Base-by-base conservation (phyloP, 495 filamentous ascomycete genomes). In the Hypoxylon perforatum region DNA sequence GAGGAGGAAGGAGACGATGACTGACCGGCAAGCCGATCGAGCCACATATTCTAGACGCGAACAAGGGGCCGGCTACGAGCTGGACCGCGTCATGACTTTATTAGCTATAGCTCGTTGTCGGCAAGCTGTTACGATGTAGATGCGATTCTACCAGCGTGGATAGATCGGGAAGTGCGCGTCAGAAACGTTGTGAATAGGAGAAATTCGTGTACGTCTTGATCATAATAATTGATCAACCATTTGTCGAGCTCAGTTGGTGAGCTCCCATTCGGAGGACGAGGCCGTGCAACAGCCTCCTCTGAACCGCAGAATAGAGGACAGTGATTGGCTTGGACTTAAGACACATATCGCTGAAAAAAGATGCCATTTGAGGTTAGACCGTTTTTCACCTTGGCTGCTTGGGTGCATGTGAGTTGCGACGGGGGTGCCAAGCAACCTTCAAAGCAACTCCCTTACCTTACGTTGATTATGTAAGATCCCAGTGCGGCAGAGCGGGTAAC, bases 1-100 rank as follows among this genome's bases (percentile, higher is more conserved):
- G 84, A 77, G 44, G 79, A 75, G 48, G 85, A 78, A 55, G 86
- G 85, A 52, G 87, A 88, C 38, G 84, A 82, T 49, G 90, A 87
- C 75, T 91, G 88, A 71, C 86, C 88, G 53, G 90, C 88, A 62
- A 94, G 88, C 71, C 92, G 89, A 83, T 96, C 92, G 67, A 94
- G 88, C 91, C 92, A 95, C 93, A 96, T 96, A 63, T 57, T 81
- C 57, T 64, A 57, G 19, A 64, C 61, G 56, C 45, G 61, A 69
- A 64, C 22, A 23, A 19, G 58, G 30, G 57, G 41, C 55, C 12
- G 38, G 21, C 54, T 69, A 69, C 50, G 50, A 57, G 60, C 57
- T 50, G 30, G 55, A 22, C 25, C 50, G 61, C 50, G 61, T 54
- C 66, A 64, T 69, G 61, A 59, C 61, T 57, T 48, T 51, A 45